Conservation (phyloP, 345 rosid genomes). For the Geranium rotundifolium region DNA sequence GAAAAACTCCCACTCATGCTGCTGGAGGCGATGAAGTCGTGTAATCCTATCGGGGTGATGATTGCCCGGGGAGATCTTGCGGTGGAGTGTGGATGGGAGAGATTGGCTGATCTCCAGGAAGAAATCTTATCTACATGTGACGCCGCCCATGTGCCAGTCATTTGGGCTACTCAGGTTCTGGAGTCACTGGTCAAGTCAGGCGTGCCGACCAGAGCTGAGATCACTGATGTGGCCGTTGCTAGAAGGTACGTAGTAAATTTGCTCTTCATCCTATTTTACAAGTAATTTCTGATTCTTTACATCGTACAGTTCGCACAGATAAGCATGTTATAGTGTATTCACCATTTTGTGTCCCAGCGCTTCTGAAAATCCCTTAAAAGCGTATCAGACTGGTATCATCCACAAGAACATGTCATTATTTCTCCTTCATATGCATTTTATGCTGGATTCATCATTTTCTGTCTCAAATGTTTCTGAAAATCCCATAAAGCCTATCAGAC, state of each 20-base stretch:
- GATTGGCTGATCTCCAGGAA: constrained; percentile 51
- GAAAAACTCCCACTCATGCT: constrained; percentile 40
- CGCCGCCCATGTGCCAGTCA: constrained; percentile 45
- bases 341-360: too few relatives aligned
- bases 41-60: constrained; percentile 62
- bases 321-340: too few relatives aligned
- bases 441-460: too few relatives aligned
- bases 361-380: too few relatives aligned
- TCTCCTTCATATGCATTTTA: too few relatives aligned
- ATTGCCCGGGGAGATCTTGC: constrained; percentile 76
- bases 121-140: constrained; percentile 42
- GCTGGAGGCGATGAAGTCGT: constrained; percentile 50
- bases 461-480: too few relatives aligned
- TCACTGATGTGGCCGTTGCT: constrained; percentile 51
- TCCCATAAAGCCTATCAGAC: too few relatives aligned
- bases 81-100: constrained; percentile 77
- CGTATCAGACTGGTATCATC: too few relatives aligned
- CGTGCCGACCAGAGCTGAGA: constrained; percentile 63
- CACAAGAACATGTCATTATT: too few relatives aligned
- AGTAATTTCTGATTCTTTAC: neutral
- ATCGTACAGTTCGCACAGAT: too few relatives aligned
- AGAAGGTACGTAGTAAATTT: constrained; percentile 28
- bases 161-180: constrained; percentile 66
- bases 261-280: neutral
- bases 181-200: constrained; percentile 61